Base-by-base conservation (phyloP, 148 eudicot genomes). In the Euryodendron excelsum region DNA sequence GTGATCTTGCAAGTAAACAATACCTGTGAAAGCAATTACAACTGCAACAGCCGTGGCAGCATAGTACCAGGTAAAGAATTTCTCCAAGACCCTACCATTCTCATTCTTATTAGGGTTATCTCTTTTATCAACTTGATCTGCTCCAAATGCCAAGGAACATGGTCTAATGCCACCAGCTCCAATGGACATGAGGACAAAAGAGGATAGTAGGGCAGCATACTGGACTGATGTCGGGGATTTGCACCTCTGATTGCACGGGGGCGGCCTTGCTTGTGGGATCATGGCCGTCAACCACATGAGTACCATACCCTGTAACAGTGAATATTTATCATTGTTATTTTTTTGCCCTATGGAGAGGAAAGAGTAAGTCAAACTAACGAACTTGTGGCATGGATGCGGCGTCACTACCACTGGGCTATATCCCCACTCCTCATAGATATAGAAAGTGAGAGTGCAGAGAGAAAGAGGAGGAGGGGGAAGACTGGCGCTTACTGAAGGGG, bases 101-200 rank as follows among this genome's bases (percentile, higher is more conserved):
- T 41, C 45, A 9, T 41, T 41, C 45, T 41, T 5, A 15, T 86
- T 87, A 10, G 85, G 87, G 67, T 80, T 81, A 13, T 85, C 84
- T 66, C 88, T 80, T 33, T 56, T 83, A 74, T 92, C 97, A 8
- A 94, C 62, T 79, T 94, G 98, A 77, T 92, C 93, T 3, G 97
- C 98, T 5, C 98, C 98, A 34, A 94, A 94, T n/a, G 98, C 98
- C 47, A 89, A 88, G 15, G 98, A 94, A 67, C 94, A 90, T 0
- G 98, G 91, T 53, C 94, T 79, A 28, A 92, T 87, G 3, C 98
- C 98, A 61, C 97, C 98, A 1, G 97, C 94, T 3, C 98, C 98
- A 27, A 94, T 77, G 7, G 97, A 88, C 89, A 94, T 88, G 60
- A 94, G 78, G 53, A 77, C 64, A 36, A 88, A 92, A 15, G 91